Base-by-base conservation (phyloP, 164 flowering plant species). In the Umbilicus rupestris region DNA sequence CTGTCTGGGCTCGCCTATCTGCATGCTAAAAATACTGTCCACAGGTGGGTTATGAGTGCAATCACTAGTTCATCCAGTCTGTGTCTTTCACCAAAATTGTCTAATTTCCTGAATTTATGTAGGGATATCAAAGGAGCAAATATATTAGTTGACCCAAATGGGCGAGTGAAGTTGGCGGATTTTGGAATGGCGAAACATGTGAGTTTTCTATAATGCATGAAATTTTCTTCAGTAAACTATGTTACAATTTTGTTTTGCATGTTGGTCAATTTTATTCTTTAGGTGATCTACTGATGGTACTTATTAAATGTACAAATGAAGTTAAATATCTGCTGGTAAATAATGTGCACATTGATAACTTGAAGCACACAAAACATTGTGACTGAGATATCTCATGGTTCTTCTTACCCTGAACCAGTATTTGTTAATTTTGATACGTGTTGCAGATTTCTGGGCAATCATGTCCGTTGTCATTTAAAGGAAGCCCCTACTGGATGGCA, bases 121-220 rank as follows among this genome's bases (percentile, higher is more conserved):
- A 92, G 98, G 84, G 98, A 92, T 75, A 89, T 92, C 24, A 92
- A 92, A 79, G 98, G 98, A 67, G 98, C 96, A 71, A 92, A 92
- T 81, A 83, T 92, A 71, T 89, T 92, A 66, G 98, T 89, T 20
- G 98, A 92, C 67, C 98, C 96, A 52, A 85, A 76, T 78, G 98
- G 98, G 2, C 86, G 95, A 22, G 87, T 92, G 28, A 92, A 92
- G 75, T 69, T 89, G 74, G 89, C 88, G 57, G 88, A 83, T 74
- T 90, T 86, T 80, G 91, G 91, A 71, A 88, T 88, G 91, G 96
- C 96, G 66, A 90, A 90, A 75, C 97, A 90, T 85, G 97, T 88
- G 80, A 81, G 89, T 55, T 26, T 55, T 28, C 19, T 55, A n/a
- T 28, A 26, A 16, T 12, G 16, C 5, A 55, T 26, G 5, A 24